phyloP scores from a whole-genome alignment of 2,329 filamentous ascomycete species.

The Tolypocladium tundrense region DNA sequence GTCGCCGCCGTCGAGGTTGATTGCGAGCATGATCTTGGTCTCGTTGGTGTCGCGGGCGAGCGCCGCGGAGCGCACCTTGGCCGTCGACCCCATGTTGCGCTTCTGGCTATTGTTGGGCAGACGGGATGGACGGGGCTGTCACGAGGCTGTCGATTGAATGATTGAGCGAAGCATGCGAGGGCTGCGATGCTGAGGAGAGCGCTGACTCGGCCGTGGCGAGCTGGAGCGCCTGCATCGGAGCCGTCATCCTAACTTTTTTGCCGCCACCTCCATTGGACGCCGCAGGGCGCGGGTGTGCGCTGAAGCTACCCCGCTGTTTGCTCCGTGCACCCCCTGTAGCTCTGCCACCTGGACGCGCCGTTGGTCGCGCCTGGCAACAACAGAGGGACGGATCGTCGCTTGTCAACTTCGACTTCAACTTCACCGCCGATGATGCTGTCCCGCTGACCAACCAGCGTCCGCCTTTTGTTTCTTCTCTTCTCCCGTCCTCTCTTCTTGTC shows the following conservation, averaged over 20 bases:
- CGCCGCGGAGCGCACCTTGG: slow-evolving; percentile 54
- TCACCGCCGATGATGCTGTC: neutral
- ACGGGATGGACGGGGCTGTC: neutral
- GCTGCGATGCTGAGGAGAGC: neutral
- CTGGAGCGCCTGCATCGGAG: slow-evolving; percentile 17
- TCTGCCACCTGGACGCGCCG: neutral
- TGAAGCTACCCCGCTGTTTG: slow-evolving; percentile 3
- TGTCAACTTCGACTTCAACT: neutral
- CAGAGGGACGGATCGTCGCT: neutral
- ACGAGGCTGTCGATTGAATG: neutral
- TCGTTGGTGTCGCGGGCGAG: slow-evolving; percentile 92
- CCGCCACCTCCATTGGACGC: neutral
- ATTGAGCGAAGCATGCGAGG: neutral
- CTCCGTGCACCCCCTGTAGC: neutral
- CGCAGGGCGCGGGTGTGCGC: neutral
- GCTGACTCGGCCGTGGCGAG: neutral
- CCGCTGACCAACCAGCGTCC: neutral
- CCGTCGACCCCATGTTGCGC: slow-evolving; percentile 14
- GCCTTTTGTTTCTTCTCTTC: too few species aligned
- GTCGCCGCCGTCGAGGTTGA: slow-evolving; percentile 86
- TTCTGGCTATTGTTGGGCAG: neutral
- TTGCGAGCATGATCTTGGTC: slow-evolving; percentile 86
- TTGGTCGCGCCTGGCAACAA: neutral
- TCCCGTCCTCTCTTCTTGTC: neutral
- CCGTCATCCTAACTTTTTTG: slow-evolving; percentile 12